Base-by-base conservation (phyloP, 2,329 filamentous ascomycete genomes). In the Clonostachys rhizophaga region DNA sequence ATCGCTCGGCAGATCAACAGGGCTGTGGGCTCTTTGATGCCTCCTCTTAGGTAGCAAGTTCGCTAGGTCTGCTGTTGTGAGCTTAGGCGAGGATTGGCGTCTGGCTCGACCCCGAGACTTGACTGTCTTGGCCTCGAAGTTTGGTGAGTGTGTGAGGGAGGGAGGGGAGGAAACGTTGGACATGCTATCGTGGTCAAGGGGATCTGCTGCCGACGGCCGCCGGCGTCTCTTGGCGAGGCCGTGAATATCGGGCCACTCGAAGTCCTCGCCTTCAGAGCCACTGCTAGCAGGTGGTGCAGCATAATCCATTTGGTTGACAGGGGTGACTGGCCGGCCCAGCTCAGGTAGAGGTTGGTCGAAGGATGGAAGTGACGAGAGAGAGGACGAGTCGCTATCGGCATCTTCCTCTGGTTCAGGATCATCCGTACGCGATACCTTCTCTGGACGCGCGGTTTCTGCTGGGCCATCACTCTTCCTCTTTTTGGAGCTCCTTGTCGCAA, bases 141-240 rank as follows among this genome's bases (percentile, higher is more conserved):
- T 84, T 34, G 83, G 83, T 1, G 83, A 86, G 56, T 86, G 81
- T 5, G 82, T 86, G 5, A 86, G 68, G 0, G 83, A 85, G 1
- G 83, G 83, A 0, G 81, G 83, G 3, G 81, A 85, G 2, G 83
- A 85, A 11, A 80, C 65, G 42, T 81, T 74, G 1, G 78, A 81
- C n/a, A 68, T 53, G 50, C 70, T 63, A 41, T 69, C 69, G 20
- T 68, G 59, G 8, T 60, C 60, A 16, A 62, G 49, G 7, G 70
- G 68, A 1, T 69, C 71, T 13, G 60, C 61, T 13, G 62, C 51
- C 3, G 68, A 68, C 6, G 56, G 61, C 5, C 65, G 62, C 11
- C 70, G 65, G 20, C 71, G 71, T 44, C 70, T 69, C 54, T 74
- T 74, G 3, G 74, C 71, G 11, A 82, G 64, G 1, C 67, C 65